phyloP scores from a whole-genome alignment of 2,329 filamentous ascomycete genomes.

The Penicillium sp. region DNA sequence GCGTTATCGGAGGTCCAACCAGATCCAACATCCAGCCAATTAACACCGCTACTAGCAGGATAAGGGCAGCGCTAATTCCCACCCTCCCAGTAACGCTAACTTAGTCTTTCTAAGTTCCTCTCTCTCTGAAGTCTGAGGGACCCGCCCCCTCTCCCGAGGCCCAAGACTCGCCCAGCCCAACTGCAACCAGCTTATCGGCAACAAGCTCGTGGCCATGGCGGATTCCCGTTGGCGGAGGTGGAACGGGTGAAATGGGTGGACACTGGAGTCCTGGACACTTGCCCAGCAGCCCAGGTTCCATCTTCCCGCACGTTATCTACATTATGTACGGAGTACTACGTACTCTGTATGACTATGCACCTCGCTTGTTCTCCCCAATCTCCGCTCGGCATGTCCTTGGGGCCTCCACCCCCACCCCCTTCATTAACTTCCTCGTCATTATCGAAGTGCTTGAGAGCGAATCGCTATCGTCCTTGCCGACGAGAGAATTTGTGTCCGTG shows the following conservation, averaged over 20 bases:
- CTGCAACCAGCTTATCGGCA: conserved; percentile 15
- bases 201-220: conserved; percentile 13
- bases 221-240: not conserved
- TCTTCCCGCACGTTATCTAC: not conserved
- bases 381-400: not conserved
- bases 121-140: not conserved
- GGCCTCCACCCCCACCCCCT: not conserved
- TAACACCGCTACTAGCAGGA: not conserved
- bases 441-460: not conserved
- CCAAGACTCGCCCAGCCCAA: conserved; percentile 7
- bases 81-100: not conserved
- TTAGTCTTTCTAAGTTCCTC: too few relatives aligned
- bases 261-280: too few relatives aligned
- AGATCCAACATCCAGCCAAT: not conserved
- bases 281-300: too few relatives aligned
- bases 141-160: not conserved
- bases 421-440: not conserved
- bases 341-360: not conserved
- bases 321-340: too few relatives aligned
- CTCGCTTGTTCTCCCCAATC: not conserved
- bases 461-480: not conserved
- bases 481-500: not conserved
- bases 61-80: conserved; percentile 1
- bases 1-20: not conserved
- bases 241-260: not conserved